Base-by-base conservation (phyloP, 768 basidiomycete species). In the Suillus subaureus region DNA sequence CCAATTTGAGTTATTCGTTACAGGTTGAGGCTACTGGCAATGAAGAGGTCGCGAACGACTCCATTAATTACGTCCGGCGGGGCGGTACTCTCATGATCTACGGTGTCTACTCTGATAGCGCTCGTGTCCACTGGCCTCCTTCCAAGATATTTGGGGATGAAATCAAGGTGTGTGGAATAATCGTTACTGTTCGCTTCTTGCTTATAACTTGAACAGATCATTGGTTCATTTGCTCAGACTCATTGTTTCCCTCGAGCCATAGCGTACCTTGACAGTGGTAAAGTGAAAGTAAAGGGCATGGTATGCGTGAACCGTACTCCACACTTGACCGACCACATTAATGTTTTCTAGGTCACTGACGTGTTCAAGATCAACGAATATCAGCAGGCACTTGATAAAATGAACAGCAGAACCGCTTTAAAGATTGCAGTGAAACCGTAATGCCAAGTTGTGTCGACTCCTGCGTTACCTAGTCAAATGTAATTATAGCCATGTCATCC, bases 361-460 rank as follows among this genome's bases (percentile, higher is more conserved):
- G 76, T 83, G 26, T 89, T 85, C 73, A 75, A 82, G 35, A 76
- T 89, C 63, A 80, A 81, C 54, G 86, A 90, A 61, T 90, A 85
- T 73, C 86, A 89, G 74, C 79, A 84, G 68, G 89, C 88, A 23
- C 73, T 90, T 51, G 88, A 90, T 71, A 88, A 85, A 79, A 83
- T 90, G 84, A 84, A 83, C 63, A 86, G 84, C 67, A 81, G 83
- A 64, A 77, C 78, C 1, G 83, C 84, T n/a, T 70, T 85, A 12
- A 86, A 86, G 74, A 80, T 86, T 61, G 83, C 79, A 7, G 79
- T 86, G 28, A 84, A 82, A 70, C 83, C 83, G n/a, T 77, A 69
- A 77, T 54, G 4, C 16, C 26, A 51, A 16, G 4, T 28, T 28
- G 26, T 28, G 51, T 51, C n/a, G n/a, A n/a, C n/a, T n/a, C 45